Percentiles rank a stretch among this genome's conserved stretches.
phyloP scores from a whole-genome alignment of 805 yeast genomes.

The Blastobotrys chiropterorum region DNA sequence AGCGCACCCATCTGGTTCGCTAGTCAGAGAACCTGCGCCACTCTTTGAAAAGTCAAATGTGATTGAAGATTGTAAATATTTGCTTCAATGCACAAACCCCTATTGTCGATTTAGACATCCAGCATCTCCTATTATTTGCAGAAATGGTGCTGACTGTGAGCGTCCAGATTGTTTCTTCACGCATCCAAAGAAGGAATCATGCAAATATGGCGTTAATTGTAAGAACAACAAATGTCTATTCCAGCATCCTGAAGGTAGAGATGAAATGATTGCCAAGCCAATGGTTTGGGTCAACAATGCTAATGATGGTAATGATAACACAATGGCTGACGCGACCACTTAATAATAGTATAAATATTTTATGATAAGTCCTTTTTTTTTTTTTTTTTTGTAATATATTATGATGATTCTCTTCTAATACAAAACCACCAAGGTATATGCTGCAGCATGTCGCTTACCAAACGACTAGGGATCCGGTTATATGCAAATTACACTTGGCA shows the following conservation, averaged over 20 bases:
- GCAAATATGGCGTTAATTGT: slow-evolving; percentile 76
- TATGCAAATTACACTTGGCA: too few relatives aligned
- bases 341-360: neutral
- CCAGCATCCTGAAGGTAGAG: slow-evolving; percentile 71
- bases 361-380: neutral
- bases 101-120: slow-evolving; percentile 86
- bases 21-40: slow-evolving; percentile 29
- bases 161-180: slow-evolving; percentile 77
- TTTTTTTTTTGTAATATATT: neutral
- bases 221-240: slow-evolving; percentile 64
- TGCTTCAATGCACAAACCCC: slow-evolving; percentile 66
- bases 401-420: neutral
- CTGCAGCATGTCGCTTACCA: neutral
- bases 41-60: slow-evolving; percentile 42
- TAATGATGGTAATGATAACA: neutral
- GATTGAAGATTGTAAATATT: slow-evolving; percentile 79
- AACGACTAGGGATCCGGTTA: neutral
- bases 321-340: neutral
- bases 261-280: slow-evolving; percentile 22
- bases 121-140: slow-evolving; percentile 61
- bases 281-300: slow-evolving; percentile 10
- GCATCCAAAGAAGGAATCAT: slow-evolving; percentile 73
- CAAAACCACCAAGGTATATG: neutral
- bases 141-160: slow-evolving; percentile 73
- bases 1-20: slow-evolving; percentile 78